Evolutionary conservation across 2,329 filamentous ascomycete genomes (phyloP), one percentile per base, ranked within the genome.

Genomic region (Nigrograna mackinnonii): DNA sequence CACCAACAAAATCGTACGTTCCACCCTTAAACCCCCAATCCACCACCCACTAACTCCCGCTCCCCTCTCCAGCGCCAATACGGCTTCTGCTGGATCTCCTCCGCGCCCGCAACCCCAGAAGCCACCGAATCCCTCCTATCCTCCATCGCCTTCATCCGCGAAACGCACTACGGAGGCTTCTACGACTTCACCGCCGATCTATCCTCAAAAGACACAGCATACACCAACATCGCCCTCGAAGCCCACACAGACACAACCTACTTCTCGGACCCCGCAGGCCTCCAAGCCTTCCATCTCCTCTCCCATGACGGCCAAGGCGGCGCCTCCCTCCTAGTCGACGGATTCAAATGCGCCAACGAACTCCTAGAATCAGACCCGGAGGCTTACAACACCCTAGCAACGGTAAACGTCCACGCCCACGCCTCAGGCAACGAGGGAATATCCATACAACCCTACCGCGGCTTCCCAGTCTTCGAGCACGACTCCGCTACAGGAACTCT

Each of bases 211-310:
- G 91, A 96, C 60, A 95, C 89, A 2, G 91, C 91, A 3, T 99
- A 97, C 72, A 96, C 92, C 2, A 90, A 87, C 57, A 78, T 94
- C 37, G 84, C 85, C 1, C 80, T 99, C 3, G 82, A 84, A 16
- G 86, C 88, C 1, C 94, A 99, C 68, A 97, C 92, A 1, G 94
- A 99, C 70, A 97, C 83, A 5, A 96, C 92, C 1, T 97, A 99
- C 69, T 97, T 97, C 71, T 91, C 84, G 17, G 92, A 97, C 50
- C 92, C 94, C 0, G 85, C 89, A 2, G 90, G 92, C 7, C 79
- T 99, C 22, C 94, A 99, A 67, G 84, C 94, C 19, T 95, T 99
- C 68, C 94, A 99, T 63, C 76, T 96, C 35, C 79, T 97, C 20
- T 94, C 89, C 0, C 89, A 95, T 66, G 70, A 77, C 2, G 79